phyloP scores from a whole-genome alignment of 306 rosid species.

The Castanopsis chinensis region DNA sequence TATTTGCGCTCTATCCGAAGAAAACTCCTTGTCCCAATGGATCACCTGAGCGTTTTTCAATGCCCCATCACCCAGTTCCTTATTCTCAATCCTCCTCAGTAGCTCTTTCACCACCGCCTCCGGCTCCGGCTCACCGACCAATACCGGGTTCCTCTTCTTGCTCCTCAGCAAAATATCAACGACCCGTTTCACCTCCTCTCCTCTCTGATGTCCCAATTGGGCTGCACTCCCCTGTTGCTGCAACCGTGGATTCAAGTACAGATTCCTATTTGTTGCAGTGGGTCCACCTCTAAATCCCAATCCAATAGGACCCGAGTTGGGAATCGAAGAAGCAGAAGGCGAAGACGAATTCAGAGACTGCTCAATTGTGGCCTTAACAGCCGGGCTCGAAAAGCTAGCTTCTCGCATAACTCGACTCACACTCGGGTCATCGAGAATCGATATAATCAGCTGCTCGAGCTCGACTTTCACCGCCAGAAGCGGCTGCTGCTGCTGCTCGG shows the following conservation, averaged over 20 bases:
- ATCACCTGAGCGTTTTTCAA: constrained; percentile 52
- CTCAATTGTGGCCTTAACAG: constrained; percentile 84
- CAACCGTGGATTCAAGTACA: constrained; percentile 78
- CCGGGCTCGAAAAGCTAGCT: constrained; percentile 91
- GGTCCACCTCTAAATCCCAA: constrained; percentile 77
- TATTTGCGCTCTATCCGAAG: constrained; percentile 50
- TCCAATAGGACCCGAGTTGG: constrained; percentile 56
- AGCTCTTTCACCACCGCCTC: constrained; percentile 72
- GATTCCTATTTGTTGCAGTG: constrained; percentile 40
- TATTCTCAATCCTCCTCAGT: constrained; percentile 61
- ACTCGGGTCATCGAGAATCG: constrained; percentile 94
- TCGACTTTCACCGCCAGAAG: constrained; percentile 91
- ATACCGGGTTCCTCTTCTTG: constrained; percentile 82
- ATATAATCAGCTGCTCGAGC: constrained; percentile 87
- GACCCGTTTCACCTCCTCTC: constrained; percentile 66
- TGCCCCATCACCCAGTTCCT: constrained; percentile 58
- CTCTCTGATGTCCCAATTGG: constrained; percentile 50
- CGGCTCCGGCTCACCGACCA: constrained; percentile 93
- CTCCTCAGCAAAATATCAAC: constrained; percentile 57
- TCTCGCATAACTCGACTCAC: constrained; percentile 97
- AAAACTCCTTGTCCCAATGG: constrained; percentile 74
- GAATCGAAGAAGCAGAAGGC: constrained; percentile 28
- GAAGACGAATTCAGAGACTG: constrained; percentile 51
- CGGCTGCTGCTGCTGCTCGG: constrained; percentile 96
- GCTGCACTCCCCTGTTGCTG: constrained; percentile 56